Conservation (phyloP, 2,329 filamentous ascomycete genomes). For the Cordyceps pruinosa region DNA sequence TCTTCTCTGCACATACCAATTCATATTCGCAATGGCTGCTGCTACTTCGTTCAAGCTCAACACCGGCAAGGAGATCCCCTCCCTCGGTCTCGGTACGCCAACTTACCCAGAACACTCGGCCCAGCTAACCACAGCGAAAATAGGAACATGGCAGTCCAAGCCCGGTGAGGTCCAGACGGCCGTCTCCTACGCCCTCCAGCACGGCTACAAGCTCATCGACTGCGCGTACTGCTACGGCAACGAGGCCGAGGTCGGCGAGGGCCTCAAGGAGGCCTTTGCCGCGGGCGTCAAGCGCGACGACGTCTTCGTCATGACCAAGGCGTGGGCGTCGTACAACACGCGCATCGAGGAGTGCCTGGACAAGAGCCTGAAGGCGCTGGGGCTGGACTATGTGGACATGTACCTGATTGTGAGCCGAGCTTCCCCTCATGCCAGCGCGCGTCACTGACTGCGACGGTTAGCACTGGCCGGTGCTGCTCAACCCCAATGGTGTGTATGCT, state of each 20-base stretch:
- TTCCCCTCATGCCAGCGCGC: not conserved
- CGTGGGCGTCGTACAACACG: slow-evolving; percentile 75
- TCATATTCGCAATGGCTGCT: slow-evolving; percentile 39
- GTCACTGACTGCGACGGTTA: slow-evolving; percentile 15
- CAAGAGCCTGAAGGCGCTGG: slow-evolving; percentile 64
- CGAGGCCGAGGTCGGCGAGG: slow-evolving; percentile 75
- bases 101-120: not conserved
- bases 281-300: slow-evolving; percentile 69
- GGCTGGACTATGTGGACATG: slow-evolving; percentile 75
- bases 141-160: slow-evolving; percentile 59
- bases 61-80: slow-evolving; percentile 55
- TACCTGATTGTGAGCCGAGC: slow-evolving; percentile 52
- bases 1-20: not conserved
- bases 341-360: slow-evolving; percentile 63
- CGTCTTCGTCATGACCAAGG: slow-evolving; percentile 77
- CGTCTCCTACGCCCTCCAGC: slow-evolving; percentile 51
- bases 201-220: slow-evolving; percentile 58
- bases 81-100: slow-evolving; percentile 54
- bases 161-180: slow-evolving; percentile 52
- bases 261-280: slow-evolving; percentile 64
- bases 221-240: slow-evolving; percentile 73
- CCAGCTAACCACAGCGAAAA: not conserved
- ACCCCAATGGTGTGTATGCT: slow-evolving; percentile 53
- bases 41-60: slow-evolving; percentile 56
- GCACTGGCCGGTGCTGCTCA: slow-evolving; percentile 80